Conservation (phyloP, 148 eudicot species). For the Cornus suecica region DNA sequence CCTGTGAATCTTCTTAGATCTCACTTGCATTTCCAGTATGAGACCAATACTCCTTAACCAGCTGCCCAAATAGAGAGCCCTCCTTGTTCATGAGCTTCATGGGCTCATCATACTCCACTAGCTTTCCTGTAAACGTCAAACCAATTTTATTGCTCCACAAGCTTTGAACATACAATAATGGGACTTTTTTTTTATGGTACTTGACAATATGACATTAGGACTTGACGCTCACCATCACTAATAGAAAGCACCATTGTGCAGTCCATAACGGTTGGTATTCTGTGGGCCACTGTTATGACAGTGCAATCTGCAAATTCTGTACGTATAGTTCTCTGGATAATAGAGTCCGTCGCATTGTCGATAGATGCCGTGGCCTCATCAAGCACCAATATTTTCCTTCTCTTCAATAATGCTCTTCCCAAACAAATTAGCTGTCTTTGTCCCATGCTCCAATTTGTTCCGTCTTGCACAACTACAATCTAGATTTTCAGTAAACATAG, state of each 20-base stretch:
- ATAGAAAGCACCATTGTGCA: conserved; percentile 48
- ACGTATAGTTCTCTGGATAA: conserved; percentile 52
- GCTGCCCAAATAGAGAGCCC: conserved; percentile 44
- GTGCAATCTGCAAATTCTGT: conserved; percentile 47
- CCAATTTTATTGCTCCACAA: not conserved
- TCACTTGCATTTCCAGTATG: not conserved
- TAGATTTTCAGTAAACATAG: not conserved
- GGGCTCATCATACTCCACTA: conserved; percentile 58
- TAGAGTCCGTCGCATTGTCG: conserved; percentile 49
- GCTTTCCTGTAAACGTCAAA: conserved; percentile 29
- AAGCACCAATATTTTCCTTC: conserved; percentile 45
- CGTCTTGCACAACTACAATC: conserved; percentile 48
- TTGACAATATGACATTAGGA: not conserved
- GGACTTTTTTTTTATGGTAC: not conserved
- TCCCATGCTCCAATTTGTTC: conserved; percentile 73
- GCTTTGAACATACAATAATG: not conserved
- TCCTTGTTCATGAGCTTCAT: conserved; percentile 33
- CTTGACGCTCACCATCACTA: conserved; percentile 34
- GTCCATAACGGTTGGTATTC: conserved; percentile 60
- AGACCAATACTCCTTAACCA: conserved; percentile 49
- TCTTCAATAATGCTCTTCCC: conserved; percentile 50
- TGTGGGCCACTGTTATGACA: conserved; percentile 56
- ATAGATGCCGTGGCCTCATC: conserved; percentile 70
- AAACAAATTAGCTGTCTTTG: conserved; percentile 54
- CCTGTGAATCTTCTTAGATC: not conserved